phyloP scores from a whole-genome alignment of 2,329 filamentous ascomycete genomes.

The Pezicula carpinea region DNA sequence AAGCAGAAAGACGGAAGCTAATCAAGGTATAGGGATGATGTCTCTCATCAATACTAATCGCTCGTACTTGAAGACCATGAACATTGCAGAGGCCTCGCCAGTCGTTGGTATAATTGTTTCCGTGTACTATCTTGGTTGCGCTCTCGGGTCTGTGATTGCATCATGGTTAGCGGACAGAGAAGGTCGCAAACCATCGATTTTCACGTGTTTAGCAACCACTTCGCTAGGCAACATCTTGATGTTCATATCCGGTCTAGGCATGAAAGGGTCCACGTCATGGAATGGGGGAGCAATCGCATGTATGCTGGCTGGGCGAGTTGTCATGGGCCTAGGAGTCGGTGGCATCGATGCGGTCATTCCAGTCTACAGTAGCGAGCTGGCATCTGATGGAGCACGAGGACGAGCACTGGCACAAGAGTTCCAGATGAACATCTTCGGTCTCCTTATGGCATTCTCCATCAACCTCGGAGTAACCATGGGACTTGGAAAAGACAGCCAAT shows the following conservation, averaged over 20 bases:
- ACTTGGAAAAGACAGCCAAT: constrained; percentile 51
- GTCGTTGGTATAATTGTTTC: constrained; percentile 56
- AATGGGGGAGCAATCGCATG: constrained; percentile 42
- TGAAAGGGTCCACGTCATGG: constrained; percentile 34
- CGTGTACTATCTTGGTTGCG: constrained; percentile 59
- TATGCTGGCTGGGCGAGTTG: constrained; percentile 31
- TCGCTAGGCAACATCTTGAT: constrained; percentile 54
- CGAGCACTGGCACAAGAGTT: constrained; percentile 58
- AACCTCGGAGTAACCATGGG: constrained; percentile 49
- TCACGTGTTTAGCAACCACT: constrained; percentile 47
- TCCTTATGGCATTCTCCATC: constrained; percentile 56
- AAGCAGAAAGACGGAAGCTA: background rate
- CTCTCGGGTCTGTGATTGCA: constrained; percentile 51
- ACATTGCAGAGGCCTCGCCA: constrained; percentile 42
- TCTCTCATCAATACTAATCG: constrained; percentile 59
- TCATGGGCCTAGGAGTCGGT: constrained; percentile 53
- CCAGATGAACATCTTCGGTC: constrained; percentile 58
- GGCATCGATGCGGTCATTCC: constrained; percentile 58
- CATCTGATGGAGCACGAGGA: constrained; percentile 50
- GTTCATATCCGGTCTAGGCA: constrained; percentile 51
- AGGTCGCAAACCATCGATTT: constrained; percentile 51
- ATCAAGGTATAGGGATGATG: constrained; percentile 54
- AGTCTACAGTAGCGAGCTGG: constrained; percentile 53
- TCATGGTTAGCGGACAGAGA: constrained; percentile 48
- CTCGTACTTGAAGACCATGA: constrained; percentile 53